Base-by-base conservation (phyloP, 1,139 yeast genomes). In the Kodamaea sp. region DNA sequence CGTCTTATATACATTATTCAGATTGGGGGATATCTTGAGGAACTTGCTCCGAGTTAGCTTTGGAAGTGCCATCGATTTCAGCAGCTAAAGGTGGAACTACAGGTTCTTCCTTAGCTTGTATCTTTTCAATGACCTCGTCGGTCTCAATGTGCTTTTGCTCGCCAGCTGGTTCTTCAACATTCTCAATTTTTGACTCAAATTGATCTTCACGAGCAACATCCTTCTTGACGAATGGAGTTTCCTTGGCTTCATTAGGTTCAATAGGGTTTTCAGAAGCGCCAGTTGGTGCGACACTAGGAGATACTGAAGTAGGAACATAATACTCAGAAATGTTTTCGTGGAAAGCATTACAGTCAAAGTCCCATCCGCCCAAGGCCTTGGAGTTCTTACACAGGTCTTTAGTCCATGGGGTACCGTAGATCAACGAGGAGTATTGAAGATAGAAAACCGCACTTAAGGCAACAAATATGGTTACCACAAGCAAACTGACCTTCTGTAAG, bases 351-450 rank as follows among this genome's bases (percentile, higher is more conserved):
- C 98, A 92, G 53, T 82, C 84, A 57, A 81, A 92, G 68, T 92
- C 98, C 98, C 95, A 87, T 10, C 76, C 66, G 13, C 69, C 55
- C 16, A 85, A 48, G 50, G 80, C 66, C 62, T 80, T 80, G 33
- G 89, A 65, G 28, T 72, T 63, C 39, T 69, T 63, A 64, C 98
- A 92, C 40, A 73, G 63, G 15, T 59, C 61, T 50, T 73, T 74
- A 29, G 95, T 85, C 97, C 97, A 90, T 40, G 78, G 76, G n/a
- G 74, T 52, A 31, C 84, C 98, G 53, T 88, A 87, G 36, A 84
- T 76, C 52, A 92, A 65, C 25, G 97, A 83, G 4, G 87, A 74
- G 63, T 83, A 84, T 46, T 71, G 64, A 36, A 65, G 58, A 65
- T 76, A 92, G 61, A 83, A 80, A 18, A 69, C 66, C 9, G 76